These are phyloP conservation scores for Oryza meridionalis DNA, from an alignment of 176 grass and related monocot genomes.

Conservation along the genomic window DNA sequence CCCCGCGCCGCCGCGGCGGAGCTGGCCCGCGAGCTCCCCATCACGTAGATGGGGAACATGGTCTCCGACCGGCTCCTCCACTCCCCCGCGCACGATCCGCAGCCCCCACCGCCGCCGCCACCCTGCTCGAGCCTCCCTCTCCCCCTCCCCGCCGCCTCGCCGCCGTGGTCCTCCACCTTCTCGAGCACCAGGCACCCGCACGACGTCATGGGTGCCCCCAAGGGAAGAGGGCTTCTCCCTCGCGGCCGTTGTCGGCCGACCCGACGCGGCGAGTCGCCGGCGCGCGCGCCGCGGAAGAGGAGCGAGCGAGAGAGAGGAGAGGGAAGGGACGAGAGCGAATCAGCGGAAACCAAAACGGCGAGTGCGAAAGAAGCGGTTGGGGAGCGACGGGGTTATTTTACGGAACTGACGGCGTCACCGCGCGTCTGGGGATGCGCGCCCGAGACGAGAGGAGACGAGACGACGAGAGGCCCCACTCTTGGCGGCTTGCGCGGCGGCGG, in stretches of 20 bases:
- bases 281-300: background rate
- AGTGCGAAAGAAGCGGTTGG: slow-evolving; percentile 59
- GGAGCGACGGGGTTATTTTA: slow-evolving; percentile 43
- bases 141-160: slow-evolving; percentile 46
- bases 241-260: background rate
- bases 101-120: background rate
- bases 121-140: slow-evolving; percentile 24
- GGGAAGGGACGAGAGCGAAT: background rate
- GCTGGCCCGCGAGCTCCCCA: slow-evolving; percentile 59
- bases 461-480: background rate
- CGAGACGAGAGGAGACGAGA: background rate
- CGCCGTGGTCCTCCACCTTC: slow-evolving; percentile 51
- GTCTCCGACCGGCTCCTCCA: slow-evolving; percentile 62
- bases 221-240: slow-evolving; percentile 42
- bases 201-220: slow-evolving; percentile 54
- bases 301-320: background rate
- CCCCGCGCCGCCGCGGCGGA: slow-evolving; percentile 48
- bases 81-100: slow-evolving; percentile 42
- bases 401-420: slow-evolving; percentile 7
- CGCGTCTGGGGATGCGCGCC: slow-evolving; percentile 6
- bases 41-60: slow-evolving; percentile 94
- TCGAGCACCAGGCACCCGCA: slow-evolving; percentile 78
- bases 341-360: background rate
- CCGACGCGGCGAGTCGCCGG: slow-evolving; percentile 21
- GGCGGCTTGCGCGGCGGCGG: slow-evolving; percentile 30